Conservation (phyloP, 306 rosid species). For the Lathyrus tuberosus region DNA sequence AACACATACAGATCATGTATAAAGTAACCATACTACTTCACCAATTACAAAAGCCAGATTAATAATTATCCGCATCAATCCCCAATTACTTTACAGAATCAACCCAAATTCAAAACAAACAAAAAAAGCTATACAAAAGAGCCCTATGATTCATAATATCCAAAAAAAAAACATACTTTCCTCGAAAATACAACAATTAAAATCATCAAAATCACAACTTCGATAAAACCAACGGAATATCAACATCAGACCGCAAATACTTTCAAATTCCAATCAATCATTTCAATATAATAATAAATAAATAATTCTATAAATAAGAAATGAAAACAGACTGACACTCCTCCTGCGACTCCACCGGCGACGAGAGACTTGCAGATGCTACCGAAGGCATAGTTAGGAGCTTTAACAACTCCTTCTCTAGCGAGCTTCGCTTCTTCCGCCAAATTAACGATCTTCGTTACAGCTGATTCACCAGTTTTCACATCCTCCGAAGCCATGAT, state of each 20-base stretch:
- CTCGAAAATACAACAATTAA: background rate
- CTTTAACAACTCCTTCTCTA: slow-evolving; percentile 83
- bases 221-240: background rate
- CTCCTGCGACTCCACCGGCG: slow-evolving; percentile 99
- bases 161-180: slow-evolving; percentile 1
- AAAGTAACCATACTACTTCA: background rate
- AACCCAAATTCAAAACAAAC: background rate
- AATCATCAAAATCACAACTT: slow-evolving; percentile 8
- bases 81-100: slow-evolving; percentile 3
- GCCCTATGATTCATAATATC: slow-evolving; percentile 13
- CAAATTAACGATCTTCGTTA: slow-evolving; percentile 77
- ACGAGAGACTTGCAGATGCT: slow-evolving; percentile 88
- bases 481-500: slow-evolving; percentile 93
- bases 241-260: slow-evolving; percentile 25
- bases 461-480: slow-evolving; percentile 77
- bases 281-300: background rate
- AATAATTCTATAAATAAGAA: background rate
- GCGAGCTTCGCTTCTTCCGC: slow-evolving; percentile 97
- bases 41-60: slow-evolving; percentile 13
- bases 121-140: background rate
- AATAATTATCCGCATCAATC: background rate
- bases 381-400: slow-evolving; percentile 64
- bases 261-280: background rate
- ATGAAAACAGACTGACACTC: slow-evolving; percentile 79
- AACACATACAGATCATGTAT: slow-evolving; percentile 30